Base-by-base conservation (phyloP, 495 filamentous ascomycete genomes). In the Talaromyces proteolyticus region DNA sequence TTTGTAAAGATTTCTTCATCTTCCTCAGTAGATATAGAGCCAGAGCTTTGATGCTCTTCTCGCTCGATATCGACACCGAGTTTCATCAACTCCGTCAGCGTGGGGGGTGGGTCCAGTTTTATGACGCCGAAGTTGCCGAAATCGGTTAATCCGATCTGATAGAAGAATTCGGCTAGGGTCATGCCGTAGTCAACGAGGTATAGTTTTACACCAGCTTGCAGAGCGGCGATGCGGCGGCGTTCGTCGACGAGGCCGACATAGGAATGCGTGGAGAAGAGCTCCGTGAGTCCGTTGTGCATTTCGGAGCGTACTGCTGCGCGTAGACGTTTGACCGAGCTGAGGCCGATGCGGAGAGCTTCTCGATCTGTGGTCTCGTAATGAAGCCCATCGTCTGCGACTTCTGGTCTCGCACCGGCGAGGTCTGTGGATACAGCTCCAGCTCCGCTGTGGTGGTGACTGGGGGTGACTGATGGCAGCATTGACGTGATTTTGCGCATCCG, bases 241-340 rank as follows among this genome's bases (percentile, higher is more conserved):
- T 91, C 87, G 62, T 97, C 93, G 11, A 96, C 88, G 36, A 97
- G 75, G 12, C 94, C 94, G 54, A 99, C 87, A 61, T 96, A 99
- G 1, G 88, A 95, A 61, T 94, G 94, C 17, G 81, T 84, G 25
- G 89, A 86, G 62, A 96, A 89, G 42, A 89, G 81, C 53, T 96
- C 91, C 12, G 89, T 96, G 42, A 97, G 79, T 42, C 84, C 85
- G 54, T 88, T 84, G 70, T 99, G 92, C 79, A 95, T 94, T 18
- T 79, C 72, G 19, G 88, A 83, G 18, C 91, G 87, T 29, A 97
- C 91, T 38, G 73, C 71, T 25, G 86, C 78, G 16, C 94, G 88
- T 14, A 99, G 82, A 47, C 80, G 78, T 63, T 89, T 90, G 52
- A 99, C 68, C 17, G 88, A 92, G n/a, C 76, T 78, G n/a, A 86